A percentile compares a stretch with the other conserved stretches of the same genome.
Conservation (phyloP, 31 red algal species). For the Porphyra umbilicalis region DNA sequence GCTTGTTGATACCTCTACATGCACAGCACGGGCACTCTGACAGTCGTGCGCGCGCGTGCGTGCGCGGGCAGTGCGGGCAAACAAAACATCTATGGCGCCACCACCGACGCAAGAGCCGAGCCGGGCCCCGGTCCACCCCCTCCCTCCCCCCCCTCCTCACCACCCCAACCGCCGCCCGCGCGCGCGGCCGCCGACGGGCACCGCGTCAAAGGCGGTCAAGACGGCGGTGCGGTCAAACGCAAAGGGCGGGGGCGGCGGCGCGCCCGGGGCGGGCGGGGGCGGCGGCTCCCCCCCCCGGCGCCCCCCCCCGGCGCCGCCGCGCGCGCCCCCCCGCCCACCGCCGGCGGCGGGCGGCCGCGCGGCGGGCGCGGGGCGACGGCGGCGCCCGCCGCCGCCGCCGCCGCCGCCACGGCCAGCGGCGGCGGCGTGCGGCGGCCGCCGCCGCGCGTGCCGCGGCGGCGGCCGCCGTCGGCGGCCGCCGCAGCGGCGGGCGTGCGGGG, state of each 20-base stretch:
- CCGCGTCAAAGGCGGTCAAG: not conserved
- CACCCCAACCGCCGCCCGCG: not conserved
- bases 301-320: not conserved
- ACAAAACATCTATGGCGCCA: not conserved
- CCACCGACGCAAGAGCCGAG: not conserved
- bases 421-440: no score
- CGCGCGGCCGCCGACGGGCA: not conserved
- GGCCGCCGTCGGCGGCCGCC: not conserved
- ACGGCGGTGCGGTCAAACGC: not conserved
- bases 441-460: not conserved
- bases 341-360: not conserved
- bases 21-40: no score
- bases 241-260: not conserved
- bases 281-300: not conserved
- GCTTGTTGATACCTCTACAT: no score
- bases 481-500: no score
- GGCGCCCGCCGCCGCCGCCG: not conserved
- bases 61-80: no score
- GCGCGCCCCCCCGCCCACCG: not conserved
- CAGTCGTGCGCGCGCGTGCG: no score
- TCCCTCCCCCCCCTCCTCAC: not conserved
- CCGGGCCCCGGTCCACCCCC: not conserved
- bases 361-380: not conserved
- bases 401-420: not conserved
- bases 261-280: not conserved